Percentiles rank a stretch among this genome's conserved stretches.
Conservation (phyloP, 495 filamentous ascomycete genomes). For the Aspergillus leporis region DNA sequence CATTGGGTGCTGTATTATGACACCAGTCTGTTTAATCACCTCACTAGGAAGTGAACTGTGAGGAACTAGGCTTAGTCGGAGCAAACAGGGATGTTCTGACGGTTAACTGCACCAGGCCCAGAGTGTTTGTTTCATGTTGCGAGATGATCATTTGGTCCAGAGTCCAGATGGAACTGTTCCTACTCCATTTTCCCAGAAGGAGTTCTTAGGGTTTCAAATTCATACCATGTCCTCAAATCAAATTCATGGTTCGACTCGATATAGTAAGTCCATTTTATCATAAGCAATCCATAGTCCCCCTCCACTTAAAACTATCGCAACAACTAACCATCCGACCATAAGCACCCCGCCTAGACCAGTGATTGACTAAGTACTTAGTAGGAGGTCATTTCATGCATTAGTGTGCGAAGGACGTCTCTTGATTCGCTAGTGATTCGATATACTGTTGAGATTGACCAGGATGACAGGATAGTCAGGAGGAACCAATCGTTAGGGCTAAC, state of each 20-base stretch:
- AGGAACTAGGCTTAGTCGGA: background rate
- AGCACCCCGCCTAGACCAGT: background rate
- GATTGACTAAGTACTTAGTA: background rate
- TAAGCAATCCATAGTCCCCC: background rate
- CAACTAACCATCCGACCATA: background rate
- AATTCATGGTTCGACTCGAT: too few species aligned
- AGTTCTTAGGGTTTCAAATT: too few species aligned
- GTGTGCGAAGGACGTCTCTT: background rate
- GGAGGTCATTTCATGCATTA: slow-evolving; percentile 18
- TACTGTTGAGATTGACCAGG: slow-evolving; percentile 3
- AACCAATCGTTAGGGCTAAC: background rate
- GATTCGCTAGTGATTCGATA: slow-evolving; percentile 6
- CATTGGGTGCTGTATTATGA: background rate
- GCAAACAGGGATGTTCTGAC: background rate
- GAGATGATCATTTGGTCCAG: background rate
- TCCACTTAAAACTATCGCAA: too few species aligned
- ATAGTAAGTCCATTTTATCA: background rate
- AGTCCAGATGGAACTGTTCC: background rate
- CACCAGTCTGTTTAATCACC: background rate
- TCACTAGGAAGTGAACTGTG: background rate
- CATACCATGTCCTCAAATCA: too few species aligned
- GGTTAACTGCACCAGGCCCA: background rate
- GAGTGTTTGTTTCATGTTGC: background rate
- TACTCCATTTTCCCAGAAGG: background rate
- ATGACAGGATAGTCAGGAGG: background rate